Conservation (phyloP, 2,329 filamentous ascomycete genomes). For the Amauroascus niger region DNA sequence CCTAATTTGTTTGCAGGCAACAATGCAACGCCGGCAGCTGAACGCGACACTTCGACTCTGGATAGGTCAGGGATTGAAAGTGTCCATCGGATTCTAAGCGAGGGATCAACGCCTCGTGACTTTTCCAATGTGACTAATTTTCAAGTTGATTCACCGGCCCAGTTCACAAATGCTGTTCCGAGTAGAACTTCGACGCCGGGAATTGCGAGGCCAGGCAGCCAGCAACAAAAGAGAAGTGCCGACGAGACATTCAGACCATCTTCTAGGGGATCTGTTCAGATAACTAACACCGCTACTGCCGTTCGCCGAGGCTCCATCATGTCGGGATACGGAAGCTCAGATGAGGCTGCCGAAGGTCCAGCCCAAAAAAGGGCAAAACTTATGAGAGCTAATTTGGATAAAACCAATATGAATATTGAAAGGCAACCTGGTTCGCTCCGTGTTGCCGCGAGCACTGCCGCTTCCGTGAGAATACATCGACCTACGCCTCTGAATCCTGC, state of each 20-base stretch:
- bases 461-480: constrained; percentile 74
- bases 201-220: constrained; percentile 20
- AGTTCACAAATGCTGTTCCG: constrained; percentile 27
- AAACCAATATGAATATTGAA: constrained; percentile 56
- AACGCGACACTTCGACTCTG: constrained; percentile 28
- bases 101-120: constrained; percentile 37
- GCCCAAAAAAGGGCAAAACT: constrained; percentile 71
- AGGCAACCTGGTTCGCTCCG: constrained; percentile 68
- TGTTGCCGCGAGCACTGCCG: constrained; percentile 82
- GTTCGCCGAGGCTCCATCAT: constrained; percentile 32
- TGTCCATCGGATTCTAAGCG: constrained; percentile 38
- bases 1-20: constrained; percentile 36
- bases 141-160: constrained; percentile 32
- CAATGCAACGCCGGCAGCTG: constrained; percentile 21
- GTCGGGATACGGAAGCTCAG: constrained; percentile 61
- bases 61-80: constrained; percentile 37
- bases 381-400: constrained; percentile 61
- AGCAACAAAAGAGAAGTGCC: constrained; percentile 22
- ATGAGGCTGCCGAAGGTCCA: constrained; percentile 52
- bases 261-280: constrained; percentile 49
- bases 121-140: constrained; percentile 26
- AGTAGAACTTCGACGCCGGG: constrained; percentile 34
- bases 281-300: constrained; percentile 20
- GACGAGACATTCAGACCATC: constrained; percentile 49
- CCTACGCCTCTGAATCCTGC: constrained; percentile 49